Base-by-base conservation (phyloP, 768 basidiomycete genomes). In the Arthromyces matolae region DNA sequence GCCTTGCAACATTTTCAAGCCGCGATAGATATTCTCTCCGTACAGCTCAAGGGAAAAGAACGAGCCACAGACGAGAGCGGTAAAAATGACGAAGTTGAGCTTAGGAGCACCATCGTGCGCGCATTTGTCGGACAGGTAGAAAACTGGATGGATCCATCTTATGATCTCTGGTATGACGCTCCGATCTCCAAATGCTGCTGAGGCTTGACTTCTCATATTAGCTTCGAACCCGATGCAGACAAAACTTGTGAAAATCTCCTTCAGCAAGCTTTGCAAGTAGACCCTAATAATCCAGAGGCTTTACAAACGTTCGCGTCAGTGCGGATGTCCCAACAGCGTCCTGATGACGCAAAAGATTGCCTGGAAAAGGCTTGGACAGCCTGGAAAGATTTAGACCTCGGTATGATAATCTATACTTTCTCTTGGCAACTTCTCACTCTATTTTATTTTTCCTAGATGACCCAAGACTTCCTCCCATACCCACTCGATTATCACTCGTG, bases 141-240 rank as follows among this genome's bases (percentile, higher is more conserved):
- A 62, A 88, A 94, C 13, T 96, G 93, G 93, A 95, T 96, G 92
- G 89, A 93, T 58, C 87, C 87, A 24, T 76, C 78, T 2, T 84
- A 86, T 55, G 91, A 94, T 73, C 72, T 95, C 41, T 94, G 93
- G 93, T 86, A 58, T 42, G 81, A 61, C 25, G 27, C 18, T 14
- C 3, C 48, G 47, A 24, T 31, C 7, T 18, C n/a, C 35, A 27
- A 23, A 39, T n/a, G 20, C 13, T 36, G 8, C 36, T 7, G 13
- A 40, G 28, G 29, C 25, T 20, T 42, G 40, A 49, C 14, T 41
- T 44, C 46, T 45, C 9, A 16, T 6, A 22, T 1, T 49, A 95
- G 93, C 63, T 83, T 88, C 56, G 89, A 91, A 60, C 82, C 85
- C 14, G 77, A 81, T 19, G 93, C 93, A 14, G 88, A 89, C 58